Evolutionary conservation across 1,139 yeast species (phyloP), one percentile per base, ranked within the genome.

Genomic region (Yamadazyma conglobata): DNA sequence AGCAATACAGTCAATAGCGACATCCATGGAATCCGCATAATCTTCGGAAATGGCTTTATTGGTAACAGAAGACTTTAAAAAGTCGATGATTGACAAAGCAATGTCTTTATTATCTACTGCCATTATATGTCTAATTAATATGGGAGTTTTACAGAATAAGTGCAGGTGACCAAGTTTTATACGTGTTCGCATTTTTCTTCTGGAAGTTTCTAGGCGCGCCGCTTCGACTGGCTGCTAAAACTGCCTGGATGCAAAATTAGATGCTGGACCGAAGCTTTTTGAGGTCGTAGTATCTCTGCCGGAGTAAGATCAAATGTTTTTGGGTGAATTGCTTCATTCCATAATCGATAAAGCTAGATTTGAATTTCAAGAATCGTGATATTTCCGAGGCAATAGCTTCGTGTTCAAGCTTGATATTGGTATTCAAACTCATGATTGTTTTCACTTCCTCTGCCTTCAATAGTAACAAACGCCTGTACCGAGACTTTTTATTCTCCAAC

Each of bases 1-100:
- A 19, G 87, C 77, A 37, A 91, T 76, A 64, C 96, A 87, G 52
- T 86, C 96, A 48, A 88, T 75, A 43, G 97, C 97, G 31, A 91
- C 95, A 44, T 89, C 96, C 51, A 91, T 71, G n/a, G 96, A 86
- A 46, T 91, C 98, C 37, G 73, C 73, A 51, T 80, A 86, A 46
- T 89, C 97, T 43, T 80, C 84, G 23, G 81, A 64, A 31, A 89
- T 73, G 28, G 75, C 71, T 33, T 86, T 85, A 42, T 74, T 70
- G 26, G 70, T 54, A 19, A 84, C 75, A 6, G 87, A 65, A 15
- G 64, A 52, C 47, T 75, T 73, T 46, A 91, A 72, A 55, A 81
- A 89, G 42, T 78, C 76, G 31, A 88, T 78, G 41, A 91, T 78
- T 33, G 86, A 77, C 34, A 79, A 66, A 2, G 95, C 93, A 34